Conservation (phyloP, 108 stramenopile genomes). For the Conticribra guillardii region DNA sequence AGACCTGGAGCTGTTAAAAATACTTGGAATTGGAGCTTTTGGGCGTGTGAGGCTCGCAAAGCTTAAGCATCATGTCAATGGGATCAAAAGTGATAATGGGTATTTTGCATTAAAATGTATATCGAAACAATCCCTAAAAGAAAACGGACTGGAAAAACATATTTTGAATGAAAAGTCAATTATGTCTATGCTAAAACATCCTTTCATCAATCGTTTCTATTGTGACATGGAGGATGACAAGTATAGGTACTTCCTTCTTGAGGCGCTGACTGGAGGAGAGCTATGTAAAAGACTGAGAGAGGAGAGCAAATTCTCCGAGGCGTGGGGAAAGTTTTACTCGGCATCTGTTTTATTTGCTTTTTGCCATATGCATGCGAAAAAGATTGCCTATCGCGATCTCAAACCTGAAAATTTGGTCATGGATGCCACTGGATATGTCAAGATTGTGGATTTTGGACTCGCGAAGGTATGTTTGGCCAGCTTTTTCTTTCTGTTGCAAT, state of each 20-base stretch:
- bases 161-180: slow-evolving; percentile 55
- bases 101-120: slow-evolving; percentile 61
- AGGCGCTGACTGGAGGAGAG: slow-evolving; percentile 70
- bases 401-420: slow-evolving; percentile 81
- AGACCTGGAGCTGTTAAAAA: slow-evolving; percentile 37
- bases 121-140: slow-evolving; percentile 51
- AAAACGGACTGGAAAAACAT: slow-evolving; percentile 53
- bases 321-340: slow-evolving; percentile 55
- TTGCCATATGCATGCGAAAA: slow-evolving; percentile 61
- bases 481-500: neutral
- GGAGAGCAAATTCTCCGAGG: slow-evolving; percentile 54
- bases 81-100: slow-evolving; percentile 33
- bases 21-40: slow-evolving; percentile 56
- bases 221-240: slow-evolving; percentile 59
- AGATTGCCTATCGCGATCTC: slow-evolving; percentile 74
- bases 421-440: slow-evolving; percentile 63
- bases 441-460: slow-evolving; percentile 79
- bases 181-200: slow-evolving; percentile 56
- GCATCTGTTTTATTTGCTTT: slow-evolving; percentile 69
- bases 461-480: slow-evolving; percentile 50
- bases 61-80: slow-evolving; percentile 42
- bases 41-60: slow-evolving; percentile 48
- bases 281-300: slow-evolving; percentile 57
- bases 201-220: slow-evolving; percentile 56
- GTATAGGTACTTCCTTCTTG: slow-evolving; percentile 61